These are phyloP conservation scores for Mycena epipterygia DNA, from an alignment of 768 basidiomycete genomes.

Conservation along the genomic window DNA sequence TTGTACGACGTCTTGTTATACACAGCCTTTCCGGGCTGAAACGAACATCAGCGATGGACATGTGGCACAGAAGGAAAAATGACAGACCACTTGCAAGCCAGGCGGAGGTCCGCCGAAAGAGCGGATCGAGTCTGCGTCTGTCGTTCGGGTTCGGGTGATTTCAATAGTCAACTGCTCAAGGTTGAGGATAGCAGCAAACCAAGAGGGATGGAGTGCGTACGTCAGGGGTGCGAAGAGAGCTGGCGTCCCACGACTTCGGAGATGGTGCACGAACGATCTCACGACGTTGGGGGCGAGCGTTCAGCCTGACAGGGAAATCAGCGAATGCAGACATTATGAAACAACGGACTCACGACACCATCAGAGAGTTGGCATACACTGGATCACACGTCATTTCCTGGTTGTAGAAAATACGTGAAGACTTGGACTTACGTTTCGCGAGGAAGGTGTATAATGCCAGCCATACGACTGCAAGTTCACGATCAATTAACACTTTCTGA, in stretches of 20 bases:
- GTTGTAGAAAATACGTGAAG: neutral
- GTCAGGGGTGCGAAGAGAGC: neutral
- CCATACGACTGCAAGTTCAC: slow-evolving; percentile 44
- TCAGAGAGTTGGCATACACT: slow-evolving; percentile 35
- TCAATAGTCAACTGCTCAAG: slow-evolving; percentile 6
- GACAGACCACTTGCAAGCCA: slow-evolving; percentile 21
- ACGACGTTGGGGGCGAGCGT: slow-evolving; percentile 16
- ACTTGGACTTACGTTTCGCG: slow-evolving; percentile 43
- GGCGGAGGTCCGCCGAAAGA: neutral
- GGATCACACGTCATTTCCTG: neutral
- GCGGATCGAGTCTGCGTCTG: neutral
- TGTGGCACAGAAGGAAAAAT: neutral
- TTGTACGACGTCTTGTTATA: slow-evolving; percentile 11
- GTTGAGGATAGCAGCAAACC: neutral
- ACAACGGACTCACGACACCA: slow-evolving; percentile 25
- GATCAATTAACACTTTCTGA: neutral
- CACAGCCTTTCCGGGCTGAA: slow-evolving; percentile 19
- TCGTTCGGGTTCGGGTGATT: slow-evolving; percentile 19
- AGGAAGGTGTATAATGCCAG: slow-evolving; percentile 47
- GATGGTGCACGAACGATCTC: slow-evolving; percentile 19
- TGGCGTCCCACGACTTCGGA: slow-evolving; percentile 22
- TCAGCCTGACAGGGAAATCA: neutral
- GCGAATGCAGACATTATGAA: neutral
- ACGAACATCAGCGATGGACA: neutral
- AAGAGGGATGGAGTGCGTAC: neutral